phyloP scores from a whole-genome alignment of 2,329 filamentous ascomycete species.

The Colletotrichum ledebouriae region DNA sequence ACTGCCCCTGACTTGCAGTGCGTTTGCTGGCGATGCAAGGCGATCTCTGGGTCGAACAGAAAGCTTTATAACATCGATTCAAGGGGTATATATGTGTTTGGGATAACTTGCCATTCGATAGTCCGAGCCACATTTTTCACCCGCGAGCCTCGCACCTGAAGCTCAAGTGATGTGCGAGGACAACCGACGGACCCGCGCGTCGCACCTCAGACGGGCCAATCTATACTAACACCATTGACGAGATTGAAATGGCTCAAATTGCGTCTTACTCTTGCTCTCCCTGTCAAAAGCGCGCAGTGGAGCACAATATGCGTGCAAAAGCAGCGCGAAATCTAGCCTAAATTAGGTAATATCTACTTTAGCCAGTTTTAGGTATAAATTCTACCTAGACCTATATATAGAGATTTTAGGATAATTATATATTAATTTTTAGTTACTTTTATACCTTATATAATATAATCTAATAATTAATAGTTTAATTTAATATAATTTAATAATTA shows the following conservation, averaged over 20 bases:
- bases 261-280: no score
- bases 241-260: conserved; percentile 13
- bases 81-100: neutral
- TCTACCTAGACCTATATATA: no score
- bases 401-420: no score
- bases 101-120: conserved; percentile 5
- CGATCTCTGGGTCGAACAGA: neutral
- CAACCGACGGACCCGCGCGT: neutral
- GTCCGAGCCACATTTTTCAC: neutral
- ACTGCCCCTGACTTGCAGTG: conserved; percentile 26
- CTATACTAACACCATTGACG: conserved; percentile 9
- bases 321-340: no score
- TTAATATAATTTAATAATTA: no score
- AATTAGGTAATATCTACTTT: no score
- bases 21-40: conserved; percentile 18
- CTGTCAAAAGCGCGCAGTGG: no score
- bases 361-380: no score
- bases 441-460: no score
- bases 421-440: no score
- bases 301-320: no score
- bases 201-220: conserved; percentile 23
- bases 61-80: neutral
- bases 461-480: no score
- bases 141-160: neutral
- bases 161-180: neutral